These are phyloP conservation scores for Xylaria sp. DNA, from an alignment of 2,329 filamentous ascomycete species.

Conservation along the genomic window DNA sequence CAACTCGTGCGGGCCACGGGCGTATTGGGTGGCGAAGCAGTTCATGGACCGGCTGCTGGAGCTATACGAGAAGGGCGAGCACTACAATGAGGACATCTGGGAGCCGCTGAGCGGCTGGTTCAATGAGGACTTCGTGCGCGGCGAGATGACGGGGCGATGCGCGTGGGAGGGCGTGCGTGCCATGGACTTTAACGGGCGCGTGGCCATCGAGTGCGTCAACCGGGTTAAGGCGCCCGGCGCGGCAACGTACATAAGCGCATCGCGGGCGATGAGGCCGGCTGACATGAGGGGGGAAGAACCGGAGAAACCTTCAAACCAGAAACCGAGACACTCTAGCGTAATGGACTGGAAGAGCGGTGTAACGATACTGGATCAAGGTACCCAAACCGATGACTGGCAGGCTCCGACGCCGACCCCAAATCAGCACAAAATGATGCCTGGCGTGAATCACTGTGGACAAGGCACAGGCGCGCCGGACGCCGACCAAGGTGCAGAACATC, in stretches of 20 bases:
- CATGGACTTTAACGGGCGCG: conserved; percentile 33
- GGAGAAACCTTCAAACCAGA: conserved; percentile 6
- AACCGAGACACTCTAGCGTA: too few species aligned
- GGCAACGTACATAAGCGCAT: fast-evolving
- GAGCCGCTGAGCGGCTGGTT: conserved; percentile 30
- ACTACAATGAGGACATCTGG: conserved; percentile 29
- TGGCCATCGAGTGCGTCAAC: conserved; percentile 33
- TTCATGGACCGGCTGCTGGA: conserved; percentile 30
- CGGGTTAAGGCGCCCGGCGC: background rate
- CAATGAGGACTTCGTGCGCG: conserved; percentile 31
- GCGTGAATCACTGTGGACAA: background rate
- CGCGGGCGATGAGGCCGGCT: conserved; percentile 13
- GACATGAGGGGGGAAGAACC: background rate
- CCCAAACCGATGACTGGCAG: too few species aligned
- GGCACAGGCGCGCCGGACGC: background rate
- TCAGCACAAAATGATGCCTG: background rate
- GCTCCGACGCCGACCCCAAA: background rate
- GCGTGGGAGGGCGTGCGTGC: conserved; percentile 23
- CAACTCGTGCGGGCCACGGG: conserved; percentile 32
- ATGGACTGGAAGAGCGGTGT: too few species aligned
- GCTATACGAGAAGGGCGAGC: background rate
- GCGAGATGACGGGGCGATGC: conserved; percentile 37
- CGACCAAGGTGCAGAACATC: background rate
- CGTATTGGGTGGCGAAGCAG: conserved; percentile 34
- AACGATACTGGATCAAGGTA: too few species aligned